Evolutionary conservation across 1,139 yeast genomes (phyloP), one percentile per base, ranked within the genome.

Genomic region (Geotrichum fermentans): DNA sequence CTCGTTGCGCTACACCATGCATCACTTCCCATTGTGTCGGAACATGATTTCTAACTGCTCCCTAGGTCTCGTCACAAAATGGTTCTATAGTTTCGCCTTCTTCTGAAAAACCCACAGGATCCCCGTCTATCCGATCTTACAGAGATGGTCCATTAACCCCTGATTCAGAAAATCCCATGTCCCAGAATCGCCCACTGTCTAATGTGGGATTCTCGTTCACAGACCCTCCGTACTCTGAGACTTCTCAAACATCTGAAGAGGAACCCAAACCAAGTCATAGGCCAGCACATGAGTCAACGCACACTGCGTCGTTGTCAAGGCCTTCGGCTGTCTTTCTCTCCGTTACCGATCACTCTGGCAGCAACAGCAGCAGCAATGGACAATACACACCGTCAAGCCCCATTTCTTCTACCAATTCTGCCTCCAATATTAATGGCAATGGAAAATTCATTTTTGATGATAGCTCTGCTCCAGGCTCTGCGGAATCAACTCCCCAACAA

Each of bases 401-500:
- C 16, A 40, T 34, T 35, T 52, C 54, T 40, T 45, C 45, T 14
- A 13, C 44, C 38, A 50, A 32, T 18, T 36, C 46, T 18, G 30
- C 26, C 30, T 7, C 50, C 4, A 38, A 41, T 26, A 43, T 40
- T 26, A n/a, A n/a, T n/a, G n/a, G n/a, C n/a, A n/a, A n/a, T n/a
- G n/a, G n/a, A n/a, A n/a, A n/a, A n/a, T n/a, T n/a, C n/a, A n/a
- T n/a, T n/a, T n/a, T n/a, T n/a, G n/a, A n/a, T n/a, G n/a, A n/a
- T n/a, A n/a, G 38, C 11, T 41, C 45, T 11, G 6, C 39, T 18
- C 16, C 36, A 11, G 46, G 30, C n/a, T 21, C 32, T 18, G 4
- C 40, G 6, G 43, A 42, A 14, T 45, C 49, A 13, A 43, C 56
- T 2, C 52, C 55, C 2, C 34, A 13, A 11, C 49, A 51, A 11